Evolutionary conservation across 2,329 filamentous ascomycete species (phyloP), one percentile per base, ranked within the genome.

Genomic region (Colletotrichum spinosum): DNA sequence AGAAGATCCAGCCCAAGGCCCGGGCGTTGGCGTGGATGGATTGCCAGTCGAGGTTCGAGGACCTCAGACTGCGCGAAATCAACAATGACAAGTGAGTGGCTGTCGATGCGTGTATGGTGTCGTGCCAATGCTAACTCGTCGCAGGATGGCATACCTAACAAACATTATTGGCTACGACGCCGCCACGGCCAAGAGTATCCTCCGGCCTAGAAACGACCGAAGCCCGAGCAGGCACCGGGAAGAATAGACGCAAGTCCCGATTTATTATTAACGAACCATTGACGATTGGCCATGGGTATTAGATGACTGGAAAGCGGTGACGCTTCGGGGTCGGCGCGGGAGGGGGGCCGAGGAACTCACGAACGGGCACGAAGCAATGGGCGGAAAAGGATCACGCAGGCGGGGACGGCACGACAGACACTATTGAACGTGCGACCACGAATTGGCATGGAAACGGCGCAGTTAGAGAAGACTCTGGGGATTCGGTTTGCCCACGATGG

Each of bases 51-150:
- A 86, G 88, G 68, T 95, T 97, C 77, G 88, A 92, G 72, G 86
- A 87, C 67, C 85, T 93, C 74, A 90, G 90, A 79, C 84, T 86
- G 73, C 84, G 86, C 74, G 86, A 94, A 74, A 86, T 88, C 49
- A 85, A 83, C 55, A 89, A 91, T 71, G 92, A 93, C 71, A 95
- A 92, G 94, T 97, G 80, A 86, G 90, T 86, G 6, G 11, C 4
- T 15, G 12, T 25, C 15, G 6, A 39, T 25, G 25, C 38, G 44
- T 11, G 4, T 12, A 15, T 15, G 11, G 12, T 25, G 35, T 35
- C 12, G 13, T 65, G 60, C 2, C 11, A 15, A 37, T 42, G 4
- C 12, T 55, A 63, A 38, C 63, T 12, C 46, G 34, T 11, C 12
- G 33, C 35, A 69, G 67, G 45, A 62, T 68, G 62, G 45, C 61